Base-by-base conservation (phyloP, 2,329 filamentous ascomycete species). In the Tolypocladium endophyticum region DNA sequence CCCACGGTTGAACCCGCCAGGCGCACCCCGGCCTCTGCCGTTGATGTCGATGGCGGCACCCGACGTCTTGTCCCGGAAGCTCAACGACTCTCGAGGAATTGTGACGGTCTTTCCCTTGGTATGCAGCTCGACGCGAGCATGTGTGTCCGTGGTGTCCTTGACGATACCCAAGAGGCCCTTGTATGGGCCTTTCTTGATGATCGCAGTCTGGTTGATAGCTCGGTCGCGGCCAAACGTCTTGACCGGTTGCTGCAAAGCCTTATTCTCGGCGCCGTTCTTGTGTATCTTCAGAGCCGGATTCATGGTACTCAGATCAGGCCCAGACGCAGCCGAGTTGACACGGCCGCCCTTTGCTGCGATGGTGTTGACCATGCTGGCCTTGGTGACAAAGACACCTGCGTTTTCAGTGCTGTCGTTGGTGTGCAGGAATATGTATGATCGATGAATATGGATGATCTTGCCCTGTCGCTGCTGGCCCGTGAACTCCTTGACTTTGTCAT, bases 91-190 rank as follows among this genome's bases (percentile, higher is more conserved):
- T 70, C 95, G 95, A 25, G 86, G 83, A 41, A 97, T 85, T 9
- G 88, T 92, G 62, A 97, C 85, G 20, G 90, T 88, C 79, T 97
- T 97, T 76, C 87, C 90, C 78, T 96, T 96, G 7, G 92, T 92
- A 71, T 97, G 93, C 45, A 99, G 78, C 75, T 99, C 94, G 50
- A 99, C 89, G 63, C 92, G 88, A 36, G 91, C 93, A 68, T 89
- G 85, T 4, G 84, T 84, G 67, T 95, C 92, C 8, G 90, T 96
- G 0, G 93, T 89, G 70, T 97, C 93, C 71, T 96, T 97, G 67
- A 99, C 92, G 65, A 97, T 96, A 67, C 94, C 94, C 50, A 97
- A 79, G 52, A 97, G 81, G 60, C 93, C 93, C 76, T 99, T 99
- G 79, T 93, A 92, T 28, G 88, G 86, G 35, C 94, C 94, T 70